phyloP scores from a whole-genome alignment of 169 alveolate genomes.

The Plasmodium gallinaceum region DNA sequence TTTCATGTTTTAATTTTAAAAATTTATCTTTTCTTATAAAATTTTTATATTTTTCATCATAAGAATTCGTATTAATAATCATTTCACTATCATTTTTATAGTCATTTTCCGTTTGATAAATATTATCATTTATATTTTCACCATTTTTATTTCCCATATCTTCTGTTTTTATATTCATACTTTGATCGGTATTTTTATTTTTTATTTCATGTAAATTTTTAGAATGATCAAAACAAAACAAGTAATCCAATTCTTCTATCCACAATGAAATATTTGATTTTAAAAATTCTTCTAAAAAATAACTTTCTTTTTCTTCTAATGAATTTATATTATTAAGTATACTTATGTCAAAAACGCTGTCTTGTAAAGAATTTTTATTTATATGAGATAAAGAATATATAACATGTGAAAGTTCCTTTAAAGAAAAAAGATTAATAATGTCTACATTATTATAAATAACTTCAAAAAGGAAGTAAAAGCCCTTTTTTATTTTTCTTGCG shows the following conservation, averaged over 20 bases:
- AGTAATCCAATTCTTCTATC: background rate
- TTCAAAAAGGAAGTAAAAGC: constrained; percentile 32
- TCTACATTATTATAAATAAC: constrained; percentile 25
- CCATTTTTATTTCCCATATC: background rate
- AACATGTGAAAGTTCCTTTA: constrained; percentile 50
- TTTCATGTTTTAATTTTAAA: constrained; percentile 34
- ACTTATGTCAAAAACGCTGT: constrained; percentile 2
- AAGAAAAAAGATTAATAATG: constrained; percentile 11
- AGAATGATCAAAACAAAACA: background rate
- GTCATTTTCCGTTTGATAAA: background rate
- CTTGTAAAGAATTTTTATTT: constrained; percentile 15
- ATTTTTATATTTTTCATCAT: background rate
- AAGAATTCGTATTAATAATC: background rate
- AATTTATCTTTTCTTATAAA: constrained; percentile 15
- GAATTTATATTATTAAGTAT: background rate
- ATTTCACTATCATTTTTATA: background rate
- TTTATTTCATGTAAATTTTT: background rate
- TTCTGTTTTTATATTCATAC: background rate
- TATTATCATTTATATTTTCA: no score
- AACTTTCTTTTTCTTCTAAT: background rate
- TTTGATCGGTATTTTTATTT: background rate
- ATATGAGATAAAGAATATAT: constrained; percentile 34
- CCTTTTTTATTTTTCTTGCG: constrained; percentile 55
- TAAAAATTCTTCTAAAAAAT: background rate
- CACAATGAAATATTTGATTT: constrained; percentile 7